Conservation (phyloP, 345 rosid species). For the Syzygium aqueum region DNA sequence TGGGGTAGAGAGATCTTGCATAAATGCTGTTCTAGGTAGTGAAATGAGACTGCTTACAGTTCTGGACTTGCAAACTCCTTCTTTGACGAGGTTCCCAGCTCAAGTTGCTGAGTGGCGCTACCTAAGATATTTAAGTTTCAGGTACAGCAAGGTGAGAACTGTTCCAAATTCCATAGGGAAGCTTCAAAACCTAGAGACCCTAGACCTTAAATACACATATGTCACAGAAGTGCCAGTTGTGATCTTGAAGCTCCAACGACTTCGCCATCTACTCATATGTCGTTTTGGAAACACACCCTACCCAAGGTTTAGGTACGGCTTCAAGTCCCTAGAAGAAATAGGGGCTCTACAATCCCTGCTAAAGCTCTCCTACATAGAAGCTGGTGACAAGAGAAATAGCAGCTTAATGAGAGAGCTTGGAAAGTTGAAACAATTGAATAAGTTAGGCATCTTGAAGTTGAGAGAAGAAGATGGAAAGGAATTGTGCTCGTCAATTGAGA, state of each 20-base stretch:
- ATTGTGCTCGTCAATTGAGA: conserved; percentile 19
- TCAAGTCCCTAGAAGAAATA: conserved; percentile 11
- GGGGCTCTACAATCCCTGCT: conserved; percentile 22
- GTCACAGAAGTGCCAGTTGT: conserved; percentile 23
- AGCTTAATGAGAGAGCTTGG: conserved; percentile 15
- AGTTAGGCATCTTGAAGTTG: conserved; percentile 26
- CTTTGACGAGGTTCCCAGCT: conserved; percentile 17
- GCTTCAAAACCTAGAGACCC: conserved; percentile 33
- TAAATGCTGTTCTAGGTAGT: neutral
- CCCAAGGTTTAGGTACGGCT: conserved; percentile 15
- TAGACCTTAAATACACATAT: conserved; percentile 29
- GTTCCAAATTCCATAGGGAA: conserved; percentile 27
- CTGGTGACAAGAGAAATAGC: neutral
- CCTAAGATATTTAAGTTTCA: conserved; percentile 27
- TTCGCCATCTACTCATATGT: conserved; percentile 23
- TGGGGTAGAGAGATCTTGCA: conserved; percentile 3
- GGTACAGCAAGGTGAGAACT: conserved; percentile 14
- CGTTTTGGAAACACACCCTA: conserved; percentile 12
- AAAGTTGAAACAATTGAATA: conserved; percentile 22
- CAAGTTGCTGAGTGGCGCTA: conserved; percentile 12
- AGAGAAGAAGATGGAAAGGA: conserved; percentile 21
- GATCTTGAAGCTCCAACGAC: conserved; percentile 19
- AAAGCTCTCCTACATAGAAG: conserved; percentile 26
- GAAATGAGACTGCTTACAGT: conserved; percentile 20
- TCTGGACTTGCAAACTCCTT: conserved; percentile 20